These are phyloP conservation scores for Nigrospora osmanthi DNA, from an alignment of 2,329 filamentous ascomycete species.

Conservation along the genomic window DNA sequence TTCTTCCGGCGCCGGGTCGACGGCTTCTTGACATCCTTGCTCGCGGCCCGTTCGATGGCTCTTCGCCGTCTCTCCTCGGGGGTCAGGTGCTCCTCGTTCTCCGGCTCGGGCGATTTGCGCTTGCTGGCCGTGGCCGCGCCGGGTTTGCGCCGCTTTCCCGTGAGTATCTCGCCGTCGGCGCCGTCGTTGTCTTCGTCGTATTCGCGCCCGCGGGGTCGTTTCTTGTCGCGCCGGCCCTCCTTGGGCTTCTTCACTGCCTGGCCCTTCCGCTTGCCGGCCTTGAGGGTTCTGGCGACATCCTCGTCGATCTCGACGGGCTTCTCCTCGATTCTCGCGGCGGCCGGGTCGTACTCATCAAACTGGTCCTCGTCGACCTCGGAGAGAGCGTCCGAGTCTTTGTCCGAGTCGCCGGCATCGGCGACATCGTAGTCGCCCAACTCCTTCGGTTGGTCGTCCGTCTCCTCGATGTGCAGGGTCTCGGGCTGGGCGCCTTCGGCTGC, in stretches of 20 bases:
- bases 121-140: slow-evolving; percentile 25
- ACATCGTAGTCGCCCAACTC: slow-evolving; percentile 30
- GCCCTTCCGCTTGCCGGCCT: slow-evolving; percentile 59
- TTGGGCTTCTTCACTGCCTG: slow-evolving; percentile 65
- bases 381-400: slow-evolving; percentile 51
- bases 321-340: slow-evolving; percentile 55
- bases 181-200: slow-evolving; percentile 40
- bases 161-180: slow-evolving; percentile 32
- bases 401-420: slow-evolving; percentile 35
- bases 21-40: slow-evolving; percentile 79
- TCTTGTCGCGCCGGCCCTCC: slow-evolving; percentile 64
- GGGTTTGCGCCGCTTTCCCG: slow-evolving; percentile 38
- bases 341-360: slow-evolving; percentile 62
- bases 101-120: slow-evolving; percentile 48
- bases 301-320: slow-evolving; percentile 61
- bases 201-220: slow-evolving; percentile 44
- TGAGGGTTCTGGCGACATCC: slow-evolving; percentile 54
- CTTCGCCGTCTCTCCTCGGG: slow-evolving; percentile 78
- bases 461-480: slow-evolving; percentile 17
- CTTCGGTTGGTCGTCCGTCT: slow-evolving; percentile 18
- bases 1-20: slow-evolving; percentile 69
- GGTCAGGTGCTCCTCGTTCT: slow-evolving; percentile 70
- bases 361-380: slow-evolving; percentile 65
- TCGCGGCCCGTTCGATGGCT: slow-evolving; percentile 80
- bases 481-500: slow-evolving; percentile 31